These are phyloP conservation scores for Phytophthora ramorum DNA, from an alignment of 352 stramenopile genomes.

Conservation along the genomic window DNA sequence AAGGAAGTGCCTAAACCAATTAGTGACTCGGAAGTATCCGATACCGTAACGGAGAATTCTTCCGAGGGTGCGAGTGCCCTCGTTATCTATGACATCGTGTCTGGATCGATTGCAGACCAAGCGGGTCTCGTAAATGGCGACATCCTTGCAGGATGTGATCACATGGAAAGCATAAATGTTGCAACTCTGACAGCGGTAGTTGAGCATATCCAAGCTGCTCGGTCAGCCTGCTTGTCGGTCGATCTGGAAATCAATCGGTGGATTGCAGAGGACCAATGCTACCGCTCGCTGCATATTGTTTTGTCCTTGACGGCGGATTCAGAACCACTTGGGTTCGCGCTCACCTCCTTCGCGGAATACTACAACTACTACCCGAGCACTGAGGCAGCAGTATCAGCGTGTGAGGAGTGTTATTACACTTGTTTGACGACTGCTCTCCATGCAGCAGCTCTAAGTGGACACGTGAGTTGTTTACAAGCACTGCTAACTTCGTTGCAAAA, in stretches of 20 bases:
- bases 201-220: slow-evolving; percentile 19
- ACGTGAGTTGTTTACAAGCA: slow-evolving; percentile 58
- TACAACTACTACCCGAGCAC: slow-evolving; percentile 39
- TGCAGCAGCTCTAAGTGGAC: slow-evolving; percentile 59
- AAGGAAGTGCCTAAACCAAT: neutral
- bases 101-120: slow-evolving; percentile 35
- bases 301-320: slow-evolving; percentile 13
- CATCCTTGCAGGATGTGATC: slow-evolving; percentile 50
- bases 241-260: slow-evolving; percentile 57
- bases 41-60: neutral
- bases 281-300: slow-evolving; percentile 38
- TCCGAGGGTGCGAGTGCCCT: slow-evolving; percentile 27
- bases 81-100: slow-evolving; percentile 53
- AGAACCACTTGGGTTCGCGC: slow-evolving; percentile 46
- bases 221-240: slow-evolving; percentile 8
- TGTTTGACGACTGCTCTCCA: slow-evolving; percentile 60
- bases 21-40: neutral
- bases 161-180: slow-evolving; percentile 22
- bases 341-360: slow-evolving; percentile 65
- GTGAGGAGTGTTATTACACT: slow-evolving; percentile 68
- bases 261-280: slow-evolving; percentile 50
- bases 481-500: slow-evolving; percentile 37
- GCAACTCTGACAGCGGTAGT: slow-evolving; percentile 20
- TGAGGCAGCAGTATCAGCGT: slow-evolving; percentile 28
- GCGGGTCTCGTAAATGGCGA: slow-evolving; percentile 55